Base-by-base conservation (phyloP, 352 stramenopile genomes). In the Pilasporangium apinafurcum region DNA sequence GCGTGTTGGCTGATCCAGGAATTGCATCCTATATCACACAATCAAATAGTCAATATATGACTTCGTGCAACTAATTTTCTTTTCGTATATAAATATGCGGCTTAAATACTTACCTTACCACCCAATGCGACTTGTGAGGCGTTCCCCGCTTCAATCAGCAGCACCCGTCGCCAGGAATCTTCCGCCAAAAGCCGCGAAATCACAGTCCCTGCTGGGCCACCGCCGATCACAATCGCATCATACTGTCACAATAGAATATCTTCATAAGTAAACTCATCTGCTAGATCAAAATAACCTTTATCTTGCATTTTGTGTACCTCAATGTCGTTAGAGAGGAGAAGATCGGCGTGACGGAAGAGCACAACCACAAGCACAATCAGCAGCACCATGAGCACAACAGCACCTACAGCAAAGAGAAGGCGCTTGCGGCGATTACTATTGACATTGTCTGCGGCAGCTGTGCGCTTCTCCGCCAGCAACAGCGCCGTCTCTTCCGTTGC, bases 101-200 rank as follows among this genome's bases (percentile, higher is more conserved):
- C 20, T 6, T 3, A 8, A 1, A 2, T 16, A 22, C 48, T 10
- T 35, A 84, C 74, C 48, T 67, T 59, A 8, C 75, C 75, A 1
- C 75, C 75, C 26, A 87, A 35, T 38, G 81, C 56, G 5, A 37
- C 51, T 34, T 87, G 75, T 1, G 75, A 79, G 5, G 72, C 62
- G 22, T 72, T 62, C 2, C 75, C 75, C 10, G 75, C 75, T 37
- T 87, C 75, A 22, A 87, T 75, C 5, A 87, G 63, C 27, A 87
- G 54, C 48, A 87, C 75, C 6, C 65, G 71, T 37, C 70, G 62
- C 59, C 63, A 77, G 9, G 54, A 44, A 33, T 83, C 65, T 31
- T 87, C 68, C 16, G 66, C 68, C 6, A 87, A 45, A 22, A 69
- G 30, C 36, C 68, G 80, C 10, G 75, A 48, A 17, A 83, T 55